Evolutionary conservation across 768 basidiomycete genomes (phyloP), one percentile per base, ranked within the genome.

Genomic region (Clitopilus passeckerianus): DNA sequence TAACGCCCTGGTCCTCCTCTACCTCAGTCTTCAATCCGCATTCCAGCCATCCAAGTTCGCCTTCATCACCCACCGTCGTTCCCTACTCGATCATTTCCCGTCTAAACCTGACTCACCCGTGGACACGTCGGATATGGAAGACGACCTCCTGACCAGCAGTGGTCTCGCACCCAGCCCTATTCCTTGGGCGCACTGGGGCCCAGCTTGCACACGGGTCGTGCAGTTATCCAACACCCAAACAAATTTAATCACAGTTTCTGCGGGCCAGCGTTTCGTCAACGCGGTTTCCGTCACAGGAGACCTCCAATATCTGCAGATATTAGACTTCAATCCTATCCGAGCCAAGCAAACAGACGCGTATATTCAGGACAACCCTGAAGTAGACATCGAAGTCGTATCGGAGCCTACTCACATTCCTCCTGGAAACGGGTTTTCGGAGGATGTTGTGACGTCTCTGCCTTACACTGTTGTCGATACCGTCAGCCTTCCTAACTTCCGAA

Each of bases 391-490:
- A 23, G 55, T 55, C 1, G 8, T 34, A 52, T 6, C 23, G 12
- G 43, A 43, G 1, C n/a, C 43, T 10, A 60, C 44, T 15, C 12
- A 4, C 5, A 34, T 60, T n/a, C 35, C 58, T 10, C 14, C 18
- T 14, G 59, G 24, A 9, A 41, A 5, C n/a, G 59, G 65, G n/a
- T 75, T 75, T 60, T 55, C 57, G n/a, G 70, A 69, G 44, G 50
- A 46, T 3, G 69, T 74, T 0, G 52, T 50, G 30, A 67, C 69
- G 34, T 44, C 57, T 7, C 53, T 78, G 46, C 70, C 71, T 2
- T 77, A 70, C 58, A 65, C 71, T 3, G 62, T 57, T 3, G 65
- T 59, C 54, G 44, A 62, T 6, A 59, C 64, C 1, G 55, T 57
- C 9, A 27, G 52, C 5, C 7, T 27, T 10, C 66, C 63, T 24